A percentile compares a stretch with the other conserved stretches of the same genome.
Conservation (phyloP, 2,329 filamentous ascomycete genomes). For the Botrytis deweyae region DNA sequence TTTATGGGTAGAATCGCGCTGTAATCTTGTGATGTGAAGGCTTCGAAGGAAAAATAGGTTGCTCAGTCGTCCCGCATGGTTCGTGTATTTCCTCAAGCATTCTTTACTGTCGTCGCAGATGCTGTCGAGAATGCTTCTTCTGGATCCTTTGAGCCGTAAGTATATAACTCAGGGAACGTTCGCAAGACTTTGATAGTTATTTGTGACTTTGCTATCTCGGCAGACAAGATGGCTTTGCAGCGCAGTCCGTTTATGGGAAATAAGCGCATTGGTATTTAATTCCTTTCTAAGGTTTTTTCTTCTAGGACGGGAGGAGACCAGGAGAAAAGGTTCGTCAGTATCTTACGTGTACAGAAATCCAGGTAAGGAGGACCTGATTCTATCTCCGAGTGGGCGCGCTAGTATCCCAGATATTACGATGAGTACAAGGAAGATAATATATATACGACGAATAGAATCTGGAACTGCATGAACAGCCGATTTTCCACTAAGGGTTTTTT, state of each 20-base stretch:
- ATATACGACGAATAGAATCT: not conserved
- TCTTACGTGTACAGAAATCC: not conserved
- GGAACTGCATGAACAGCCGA: not conserved
- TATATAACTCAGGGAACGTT: not conserved
- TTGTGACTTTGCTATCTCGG: not conserved
- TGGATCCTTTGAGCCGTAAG: not conserved
- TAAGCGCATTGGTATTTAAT: not conserved
- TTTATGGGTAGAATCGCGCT: not conserved
- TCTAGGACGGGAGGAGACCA: too few relatives aligned
- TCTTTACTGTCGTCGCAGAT: not conserved
- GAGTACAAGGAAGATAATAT: not conserved
- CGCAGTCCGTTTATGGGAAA: not conserved
- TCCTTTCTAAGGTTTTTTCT: not conserved
- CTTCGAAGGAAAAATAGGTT: not conserved
- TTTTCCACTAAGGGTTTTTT: not conserved
- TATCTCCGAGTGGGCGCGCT: not conserved
- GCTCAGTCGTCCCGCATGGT: not conserved
- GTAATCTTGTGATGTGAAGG: not conserved
- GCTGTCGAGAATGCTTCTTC: not conserved
- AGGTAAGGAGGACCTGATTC: not conserved
- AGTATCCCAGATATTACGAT: not conserved
- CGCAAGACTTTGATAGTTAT: not conserved
- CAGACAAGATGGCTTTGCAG: not conserved
- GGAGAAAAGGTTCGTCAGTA: too few relatives aligned
- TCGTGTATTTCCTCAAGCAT: not conserved